These are phyloP conservation scores for Botryobasidium botryosum DNA, from an alignment of 768 basidiomycete genomes.

Conservation along the genomic window DNA sequence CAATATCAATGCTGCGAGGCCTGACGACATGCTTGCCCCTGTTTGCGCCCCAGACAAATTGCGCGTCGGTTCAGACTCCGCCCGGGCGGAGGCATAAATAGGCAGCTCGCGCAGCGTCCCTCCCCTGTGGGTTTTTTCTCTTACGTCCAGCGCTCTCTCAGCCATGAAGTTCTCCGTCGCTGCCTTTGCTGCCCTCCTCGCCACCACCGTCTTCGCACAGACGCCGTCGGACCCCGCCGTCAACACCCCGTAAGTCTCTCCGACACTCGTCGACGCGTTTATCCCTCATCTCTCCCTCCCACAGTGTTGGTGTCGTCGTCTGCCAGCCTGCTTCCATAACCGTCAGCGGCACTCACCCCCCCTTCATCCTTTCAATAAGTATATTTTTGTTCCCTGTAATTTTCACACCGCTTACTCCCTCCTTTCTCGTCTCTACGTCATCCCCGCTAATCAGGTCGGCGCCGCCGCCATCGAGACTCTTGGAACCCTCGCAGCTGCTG, in stretches of 20 bases:
- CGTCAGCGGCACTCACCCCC: conserved; percentile 7
- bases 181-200: conserved; percentile 1
- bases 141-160: too few relatives aligned
- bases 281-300: background rate
- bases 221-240: conserved; percentile 1
- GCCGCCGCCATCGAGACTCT: conserved; percentile 14
- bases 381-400: background rate
- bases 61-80: too few relatives aligned
- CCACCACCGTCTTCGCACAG: conserved; percentile 2
- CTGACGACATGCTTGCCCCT: too few relatives aligned
- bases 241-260: conserved; percentile 5
- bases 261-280: background rate
- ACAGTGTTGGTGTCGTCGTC: conserved; percentile 1
- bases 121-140: too few relatives aligned
- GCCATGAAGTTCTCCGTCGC: conserved; percentile 2
- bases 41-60: too few relatives aligned
- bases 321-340: conserved; percentile 3
- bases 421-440: conserved; percentile 9
- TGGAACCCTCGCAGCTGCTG: conserved; percentile 7
- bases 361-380: conserved; percentile 8
- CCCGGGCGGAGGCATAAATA: too few relatives aligned
- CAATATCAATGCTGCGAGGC: too few relatives aligned
- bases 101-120: too few relatives aligned
- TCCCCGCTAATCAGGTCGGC: conserved; percentile 15
- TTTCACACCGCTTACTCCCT: background rate